Base-by-base conservation (phyloP, 768 basidiomycete species). In the Tulasnella calospora region DNA sequence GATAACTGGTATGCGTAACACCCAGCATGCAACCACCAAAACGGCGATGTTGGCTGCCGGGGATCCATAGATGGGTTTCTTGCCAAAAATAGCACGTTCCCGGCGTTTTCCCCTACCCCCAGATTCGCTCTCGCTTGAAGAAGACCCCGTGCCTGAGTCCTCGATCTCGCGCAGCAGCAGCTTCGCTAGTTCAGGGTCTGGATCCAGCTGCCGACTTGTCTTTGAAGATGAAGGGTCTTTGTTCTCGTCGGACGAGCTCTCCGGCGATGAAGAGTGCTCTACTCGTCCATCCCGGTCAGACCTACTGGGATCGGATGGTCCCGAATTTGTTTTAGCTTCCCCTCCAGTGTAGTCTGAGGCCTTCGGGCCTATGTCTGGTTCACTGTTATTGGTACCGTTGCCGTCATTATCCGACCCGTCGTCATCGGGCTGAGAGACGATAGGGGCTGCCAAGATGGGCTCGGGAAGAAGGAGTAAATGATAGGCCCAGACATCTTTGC, bases 401-500 rank as follows among this genome's bases (percentile, higher is more conserved):
- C 3, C 33, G 13, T 61, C 33, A 2, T 84, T 80, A 81, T 88
- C 84, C n/a, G 35, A 17, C 41, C 38, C 17, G 30, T 71, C 71
- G 19, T 17, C 36, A n/a, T 35, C 71, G 9, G 71, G 17, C 17
- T 21, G n/a, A 9, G 6, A 61, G 55, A 87, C 82, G 79, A 88
- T 86, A 13, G 92, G 89, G 81, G 93, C 93, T 19, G 90, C 84
- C 13, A 89, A 87, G 0, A 89, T 90, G 13, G 90, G 90, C 55
- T 86, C 84, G 9, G 89, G 88, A 21, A 93, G 84, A 23, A 92
- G 85, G 67, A 86, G 86, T n/a, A 95, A 85, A 83, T 94, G 88
- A 4, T 94, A 85, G 0, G 89, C 88, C 94, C 94, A 95, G n/a
- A 93, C 78, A 81, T 95, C 94, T 81, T 90, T 88, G 82, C 93